These are phyloP conservation scores for Fistulina hepatica DNA, from an alignment of 1,284 basidiomycete genomes.

Conservation along the genomic window DNA sequence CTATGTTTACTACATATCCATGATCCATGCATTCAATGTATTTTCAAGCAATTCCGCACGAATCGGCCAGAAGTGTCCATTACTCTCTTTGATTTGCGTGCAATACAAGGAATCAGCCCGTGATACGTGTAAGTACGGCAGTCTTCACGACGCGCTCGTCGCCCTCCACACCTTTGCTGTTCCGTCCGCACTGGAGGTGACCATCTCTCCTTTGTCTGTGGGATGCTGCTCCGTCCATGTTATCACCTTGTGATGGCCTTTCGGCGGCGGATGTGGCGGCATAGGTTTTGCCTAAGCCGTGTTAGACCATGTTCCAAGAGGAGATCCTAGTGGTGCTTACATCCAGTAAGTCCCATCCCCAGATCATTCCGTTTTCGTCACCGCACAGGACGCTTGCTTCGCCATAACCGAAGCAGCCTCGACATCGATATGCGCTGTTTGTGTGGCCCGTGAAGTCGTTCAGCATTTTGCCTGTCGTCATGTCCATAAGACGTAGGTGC, in stretches of 20 bases:
- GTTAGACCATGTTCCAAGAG: constrained; percentile 1
- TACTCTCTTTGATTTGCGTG: too few species aligned
- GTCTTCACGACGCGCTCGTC: too few species aligned
- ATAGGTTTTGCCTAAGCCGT: constrained; percentile 50
- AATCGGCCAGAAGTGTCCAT: too few species aligned
- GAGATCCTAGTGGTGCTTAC: constrained; percentile 34
- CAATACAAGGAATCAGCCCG: too few species aligned
- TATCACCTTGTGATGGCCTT: constrained; percentile 73
- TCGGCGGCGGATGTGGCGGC: constrained; percentile 54
- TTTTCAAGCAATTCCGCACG: too few species aligned
- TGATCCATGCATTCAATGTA: too few species aligned
- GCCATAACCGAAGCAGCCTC: constrained; percentile 72
- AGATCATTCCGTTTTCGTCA: constrained; percentile 81
- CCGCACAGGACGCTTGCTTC: constrained; percentile 80
- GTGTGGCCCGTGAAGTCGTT: constrained; percentile 77
- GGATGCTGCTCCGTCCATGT: constrained; percentile 90
- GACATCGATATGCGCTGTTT: constrained; percentile 68
- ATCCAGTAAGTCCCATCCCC: constrained; percentile 89
- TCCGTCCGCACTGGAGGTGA: constrained; percentile 83
- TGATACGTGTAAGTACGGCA: too few species aligned
- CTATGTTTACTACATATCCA: too few species aligned
- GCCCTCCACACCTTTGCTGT: constrained; percentile 76
- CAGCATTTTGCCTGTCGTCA: constrained; percentile 71
- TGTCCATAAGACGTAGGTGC: constrained; percentile 79
- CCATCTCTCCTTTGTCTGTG: constrained; percentile 67